Percentiles rank a stretch among this genome's conserved stretches.
phyloP scores from a whole-genome alignment of 1,284 basidiomycete species.

The Sparassis latifolia region DNA sequence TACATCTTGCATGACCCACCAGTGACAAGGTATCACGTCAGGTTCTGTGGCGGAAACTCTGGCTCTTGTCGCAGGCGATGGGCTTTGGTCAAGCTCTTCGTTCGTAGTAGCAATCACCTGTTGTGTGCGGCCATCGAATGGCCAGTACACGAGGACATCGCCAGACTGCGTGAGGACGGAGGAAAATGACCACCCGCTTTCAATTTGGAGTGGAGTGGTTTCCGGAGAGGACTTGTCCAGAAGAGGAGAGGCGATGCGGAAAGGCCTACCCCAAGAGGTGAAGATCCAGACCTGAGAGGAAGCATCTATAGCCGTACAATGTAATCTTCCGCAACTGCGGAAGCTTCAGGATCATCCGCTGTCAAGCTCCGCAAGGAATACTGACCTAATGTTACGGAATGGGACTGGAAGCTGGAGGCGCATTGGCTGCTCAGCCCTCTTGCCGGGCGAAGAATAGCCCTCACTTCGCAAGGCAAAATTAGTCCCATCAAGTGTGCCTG shows the following conservation, averaged over 20 bases:
- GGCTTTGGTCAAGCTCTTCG: conserved; percentile 38
- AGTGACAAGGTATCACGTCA: conserved; percentile 46
- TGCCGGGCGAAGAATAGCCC: conserved; percentile 51
- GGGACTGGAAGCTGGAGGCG: conserved; percentile 49
- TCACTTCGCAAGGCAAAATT: conserved; percentile 36
- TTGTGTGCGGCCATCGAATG: conserved; percentile 41
- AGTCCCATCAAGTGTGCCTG: conserved; percentile 59
- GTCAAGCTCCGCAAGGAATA: background rate
- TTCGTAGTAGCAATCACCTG: conserved; percentile 34
- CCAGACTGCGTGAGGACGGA: conserved; percentile 65
- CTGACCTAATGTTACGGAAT: conserved; percentile 58
- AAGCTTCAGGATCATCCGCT: conserved; percentile 5
- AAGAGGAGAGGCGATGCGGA: conserved; percentile 46
- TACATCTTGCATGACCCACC: conserved; percentile 44
- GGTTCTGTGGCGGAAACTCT: conserved; percentile 27
- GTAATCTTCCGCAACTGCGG: conserved; percentile 65
- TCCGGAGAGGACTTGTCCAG: conserved; percentile 38
- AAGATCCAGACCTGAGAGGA: conserved; percentile 63
- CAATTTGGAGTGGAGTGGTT: conserved; percentile 58
- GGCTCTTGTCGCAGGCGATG: conserved; percentile 27
- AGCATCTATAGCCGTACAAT: conserved; percentile 60
- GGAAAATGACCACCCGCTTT: conserved; percentile 78
- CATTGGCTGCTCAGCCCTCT: conserved; percentile 45
- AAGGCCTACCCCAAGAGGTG: conserved; percentile 68
- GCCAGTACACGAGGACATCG: conserved; percentile 74